Evolutionary conservation across 352 stramenopile genomes (phyloP).

Genomic region (Poterioochromonas sp.): DNA sequence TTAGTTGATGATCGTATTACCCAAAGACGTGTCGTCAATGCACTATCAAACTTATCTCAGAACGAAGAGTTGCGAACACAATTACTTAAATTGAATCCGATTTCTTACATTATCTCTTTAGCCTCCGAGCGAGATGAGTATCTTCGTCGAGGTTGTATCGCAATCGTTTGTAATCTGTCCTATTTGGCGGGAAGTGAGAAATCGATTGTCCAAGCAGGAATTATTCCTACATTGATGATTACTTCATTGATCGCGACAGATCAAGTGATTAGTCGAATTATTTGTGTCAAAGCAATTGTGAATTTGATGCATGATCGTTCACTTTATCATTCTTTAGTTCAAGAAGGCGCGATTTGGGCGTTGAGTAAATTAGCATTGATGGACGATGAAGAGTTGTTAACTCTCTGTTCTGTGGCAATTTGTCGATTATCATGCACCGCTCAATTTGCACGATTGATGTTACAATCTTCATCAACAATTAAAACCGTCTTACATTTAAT

Average conservation of each 20-base stretch:
- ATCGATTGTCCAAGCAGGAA: not conserved
- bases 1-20: constrained; percentile 7
- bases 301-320: constrained; percentile 20
- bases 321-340: not conserved
- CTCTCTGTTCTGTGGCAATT: not conserved
- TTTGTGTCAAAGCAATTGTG: constrained; percentile 28
- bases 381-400: not conserved
- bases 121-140: constrained; percentile 24
- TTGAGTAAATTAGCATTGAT: constrained; percentile 2
- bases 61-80: not conserved
- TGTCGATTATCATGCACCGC: constrained; percentile 10
- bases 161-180: constrained; percentile 27
- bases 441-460: not conserved
- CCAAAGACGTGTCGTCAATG: constrained; percentile 19
- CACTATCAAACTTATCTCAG: constrained; percentile 19
- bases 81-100: constrained; percentile 7
- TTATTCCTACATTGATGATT: constrained; percentile 18
- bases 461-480: not conserved
- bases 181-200: not conserved
- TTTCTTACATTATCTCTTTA: constrained; percentile 25
- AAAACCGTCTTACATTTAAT: not conserved
- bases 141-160: not conserved
- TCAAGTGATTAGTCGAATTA: not conserved
- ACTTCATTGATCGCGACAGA: constrained; percentile 20
- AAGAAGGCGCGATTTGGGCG: constrained; percentile 10